Percentiles rank a stretch among this genome's conserved stretches.
phyloP scores from a whole-genome alignment of 257 asterid species.

The Ilex asprella region DNA sequence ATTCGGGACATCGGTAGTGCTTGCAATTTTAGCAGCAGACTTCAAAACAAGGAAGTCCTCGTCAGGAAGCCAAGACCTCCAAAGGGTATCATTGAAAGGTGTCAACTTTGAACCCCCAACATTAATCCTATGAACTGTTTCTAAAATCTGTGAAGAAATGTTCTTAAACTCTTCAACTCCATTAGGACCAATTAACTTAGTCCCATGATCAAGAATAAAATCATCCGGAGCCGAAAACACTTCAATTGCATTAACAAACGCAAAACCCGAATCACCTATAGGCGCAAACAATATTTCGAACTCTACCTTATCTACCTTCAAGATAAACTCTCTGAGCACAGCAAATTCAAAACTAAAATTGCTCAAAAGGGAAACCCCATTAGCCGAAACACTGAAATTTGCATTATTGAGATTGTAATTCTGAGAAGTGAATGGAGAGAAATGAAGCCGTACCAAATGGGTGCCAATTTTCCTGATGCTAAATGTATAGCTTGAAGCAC shows the following conservation, averaged over 20 bases:
- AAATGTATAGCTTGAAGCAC: conserved; percentile 39
- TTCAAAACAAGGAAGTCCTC: conserved; percentile 52
- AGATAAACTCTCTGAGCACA: conserved; percentile 50
- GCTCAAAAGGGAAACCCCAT: conserved; percentile 40
- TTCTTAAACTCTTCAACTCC: conserved; percentile 58
- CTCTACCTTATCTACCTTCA: conserved; percentile 39
- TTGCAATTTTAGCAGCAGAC: conserved; percentile 61
- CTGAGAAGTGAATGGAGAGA: conserved; percentile 44
- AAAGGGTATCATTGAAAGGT: conserved; percentile 74
- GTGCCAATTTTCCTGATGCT: conserved; percentile 44
- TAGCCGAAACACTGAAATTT: conserved; percentile 44
- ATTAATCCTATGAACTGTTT: conserved; percentile 72
- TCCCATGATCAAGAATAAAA: conserved; percentile 53
- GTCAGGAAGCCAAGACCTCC: conserved; percentile 81
- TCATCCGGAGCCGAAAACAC: conserved; percentile 61
- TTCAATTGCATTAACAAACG: conserved; percentile 68
- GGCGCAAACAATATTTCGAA: conserved; percentile 56
- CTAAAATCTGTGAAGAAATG: conserved; percentile 42
- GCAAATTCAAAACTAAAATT: conserved; percentile 24
- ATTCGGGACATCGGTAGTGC: conserved; percentile 40
- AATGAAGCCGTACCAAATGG: conserved; percentile 71
- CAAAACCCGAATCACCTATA: conserved; percentile 31
- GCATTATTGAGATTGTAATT: conserved; percentile 37
- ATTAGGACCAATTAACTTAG: conserved; percentile 34
- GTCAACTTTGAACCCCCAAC: conserved; percentile 76